Conservation (phyloP, 257 asterid species). For the Fraxinus anomala region DNA sequence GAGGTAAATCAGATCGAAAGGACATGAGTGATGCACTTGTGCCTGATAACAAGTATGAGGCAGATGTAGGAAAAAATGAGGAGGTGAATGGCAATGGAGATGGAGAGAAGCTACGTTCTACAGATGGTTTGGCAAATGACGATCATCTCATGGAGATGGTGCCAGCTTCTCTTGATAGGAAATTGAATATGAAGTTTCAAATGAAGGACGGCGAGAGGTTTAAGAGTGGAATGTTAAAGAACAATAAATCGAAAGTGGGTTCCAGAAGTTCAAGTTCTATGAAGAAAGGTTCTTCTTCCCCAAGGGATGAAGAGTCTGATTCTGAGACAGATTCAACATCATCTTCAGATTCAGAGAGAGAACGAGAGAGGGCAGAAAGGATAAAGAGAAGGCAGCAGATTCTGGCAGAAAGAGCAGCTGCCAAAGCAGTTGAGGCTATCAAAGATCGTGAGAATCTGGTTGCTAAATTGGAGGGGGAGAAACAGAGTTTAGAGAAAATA, state of each 20-base stretch:
- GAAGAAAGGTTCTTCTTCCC: constrained; percentile 55
- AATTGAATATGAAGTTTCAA: constrained; percentile 41
- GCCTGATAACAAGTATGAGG: constrained; percentile 30
- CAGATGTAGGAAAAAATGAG: constrained; percentile 32
- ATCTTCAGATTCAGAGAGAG: constrained; percentile 87
- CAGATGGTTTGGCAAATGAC: constrained; percentile 28
- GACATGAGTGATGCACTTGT: constrained; percentile 27
- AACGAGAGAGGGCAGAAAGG: constrained; percentile 83
- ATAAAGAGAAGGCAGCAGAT: constrained; percentile 83
- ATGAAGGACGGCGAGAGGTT: constrained; percentile 37
- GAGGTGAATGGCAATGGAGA: constrained; percentile 38
- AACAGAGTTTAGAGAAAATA: constrained; percentile 90
- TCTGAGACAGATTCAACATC: constrained; percentile 69
- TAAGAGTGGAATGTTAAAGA: constrained; percentile 31
- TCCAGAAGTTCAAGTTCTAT: constrained; percentile 45
- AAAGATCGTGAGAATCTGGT: constrained; percentile 84
- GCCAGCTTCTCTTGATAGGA: constrained; percentile 39
- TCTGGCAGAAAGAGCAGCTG: constrained; percentile 90
- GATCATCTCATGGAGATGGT: constrained; percentile 13
- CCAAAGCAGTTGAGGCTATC: constrained; percentile 81
- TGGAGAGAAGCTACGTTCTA: constrained; percentile 35
- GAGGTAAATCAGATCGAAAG: constrained; percentile 42
- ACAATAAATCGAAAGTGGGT: constrained; percentile 38
- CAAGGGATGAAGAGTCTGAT: constrained; percentile 71
- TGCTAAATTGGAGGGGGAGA: constrained; percentile 96